These are phyloP conservation scores for Pichia inconspicua DNA, from an alignment of 1,139 yeast genomes.

Conservation along the genomic window DNA sequence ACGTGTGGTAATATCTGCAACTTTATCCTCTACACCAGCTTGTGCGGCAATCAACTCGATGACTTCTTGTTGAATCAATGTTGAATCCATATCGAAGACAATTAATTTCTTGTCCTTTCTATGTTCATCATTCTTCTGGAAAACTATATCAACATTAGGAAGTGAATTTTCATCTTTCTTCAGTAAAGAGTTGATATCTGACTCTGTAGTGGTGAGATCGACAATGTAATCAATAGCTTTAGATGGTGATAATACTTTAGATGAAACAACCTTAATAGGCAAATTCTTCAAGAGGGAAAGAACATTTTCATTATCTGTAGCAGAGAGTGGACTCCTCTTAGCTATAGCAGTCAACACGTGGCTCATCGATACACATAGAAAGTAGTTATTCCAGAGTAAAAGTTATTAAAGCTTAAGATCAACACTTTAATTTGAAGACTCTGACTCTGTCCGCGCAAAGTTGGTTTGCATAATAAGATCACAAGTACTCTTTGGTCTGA, in stretches of 20 bases:
- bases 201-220: conserved; percentile 18
- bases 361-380: conserved; percentile 14
- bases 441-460: background rate
- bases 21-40: conserved; percentile 71
- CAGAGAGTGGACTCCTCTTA: conserved; percentile 13
- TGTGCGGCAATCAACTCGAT: conserved; percentile 89
- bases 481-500: no score
- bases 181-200: conserved; percentile 12
- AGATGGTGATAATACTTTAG: conserved; percentile 23
- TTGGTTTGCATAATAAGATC: background rate
- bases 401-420: background rate
- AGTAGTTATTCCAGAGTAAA: background rate
- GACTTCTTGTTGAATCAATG: conserved; percentile 91
- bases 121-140: conserved; percentile 32
- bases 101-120: conserved; percentile 56
- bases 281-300: conserved; percentile 22
- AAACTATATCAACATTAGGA: conserved; percentile 35
- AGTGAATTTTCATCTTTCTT: background rate
- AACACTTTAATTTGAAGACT: background rate
- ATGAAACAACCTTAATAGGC: conserved; percentile 23
- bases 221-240: conserved; percentile 30
- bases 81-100: conserved; percentile 97
- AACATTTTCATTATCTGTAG: conserved; percentile 16
- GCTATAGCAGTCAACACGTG: conserved; percentile 27
- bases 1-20: conserved; percentile 75